Percentiles rank a stretch among this genome's conserved stretches.
Conservation (phyloP, 1,284 basidiomycete genomes). For the Sanghuangporus weigelae region DNA sequence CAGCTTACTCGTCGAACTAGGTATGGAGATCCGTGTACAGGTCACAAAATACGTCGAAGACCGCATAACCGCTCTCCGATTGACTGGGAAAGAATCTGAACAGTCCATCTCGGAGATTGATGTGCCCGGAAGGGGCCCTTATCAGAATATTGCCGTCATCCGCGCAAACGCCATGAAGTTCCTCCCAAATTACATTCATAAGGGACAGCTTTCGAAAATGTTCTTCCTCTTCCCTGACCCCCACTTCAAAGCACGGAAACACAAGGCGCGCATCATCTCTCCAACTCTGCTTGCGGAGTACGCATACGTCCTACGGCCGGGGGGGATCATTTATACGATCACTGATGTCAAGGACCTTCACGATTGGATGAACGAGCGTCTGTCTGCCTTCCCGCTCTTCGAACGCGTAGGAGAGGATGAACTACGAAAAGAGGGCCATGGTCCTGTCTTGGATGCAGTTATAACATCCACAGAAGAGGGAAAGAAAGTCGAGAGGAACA, state of each 20-base stretch:
- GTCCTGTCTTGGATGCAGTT: slow-evolving; percentile 75
- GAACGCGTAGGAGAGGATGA: slow-evolving; percentile 71
- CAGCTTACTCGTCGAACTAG: slow-evolving; percentile 34
- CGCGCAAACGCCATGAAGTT: slow-evolving; percentile 99
- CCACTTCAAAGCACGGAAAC: slow-evolving; percentile 97
- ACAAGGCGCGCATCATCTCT: slow-evolving; percentile 85
- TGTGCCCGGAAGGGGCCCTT: slow-evolving; percentile 41
- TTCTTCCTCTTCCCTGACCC: slow-evolving; percentile 99
- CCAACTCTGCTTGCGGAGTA: slow-evolving; percentile 69
- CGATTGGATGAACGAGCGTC: slow-evolving; percentile 92
- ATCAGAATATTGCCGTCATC: slow-evolving; percentile 91
- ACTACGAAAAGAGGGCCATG: slow-evolving; percentile 66
- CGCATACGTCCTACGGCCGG: slow-evolving; percentile 86
- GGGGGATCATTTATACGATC: slow-evolving; percentile 95
- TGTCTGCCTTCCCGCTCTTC: slow-evolving; percentile 85
- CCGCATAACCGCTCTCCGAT: slow-evolving; percentile 85
- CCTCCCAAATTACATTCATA: slow-evolving; percentile 93
- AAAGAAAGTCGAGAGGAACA: slow-evolving; percentile 92
- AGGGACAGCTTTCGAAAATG: slow-evolving; percentile 86
- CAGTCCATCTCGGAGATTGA: slow-evolving; percentile 22
- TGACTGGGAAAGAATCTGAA: slow-evolving; percentile 34
- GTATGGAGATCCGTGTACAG: slow-evolving; percentile 96
- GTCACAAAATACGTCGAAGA: slow-evolving; percentile 97
- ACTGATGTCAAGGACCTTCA: slow-evolving; percentile 95
- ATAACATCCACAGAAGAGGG: slow-evolving; percentile 91